A percentile compares a stretch with the other conserved stretches of the same genome.
Conservation (phyloP, 2,329 filamentous ascomycete genomes). For the Diaporthe vexans region DNA sequence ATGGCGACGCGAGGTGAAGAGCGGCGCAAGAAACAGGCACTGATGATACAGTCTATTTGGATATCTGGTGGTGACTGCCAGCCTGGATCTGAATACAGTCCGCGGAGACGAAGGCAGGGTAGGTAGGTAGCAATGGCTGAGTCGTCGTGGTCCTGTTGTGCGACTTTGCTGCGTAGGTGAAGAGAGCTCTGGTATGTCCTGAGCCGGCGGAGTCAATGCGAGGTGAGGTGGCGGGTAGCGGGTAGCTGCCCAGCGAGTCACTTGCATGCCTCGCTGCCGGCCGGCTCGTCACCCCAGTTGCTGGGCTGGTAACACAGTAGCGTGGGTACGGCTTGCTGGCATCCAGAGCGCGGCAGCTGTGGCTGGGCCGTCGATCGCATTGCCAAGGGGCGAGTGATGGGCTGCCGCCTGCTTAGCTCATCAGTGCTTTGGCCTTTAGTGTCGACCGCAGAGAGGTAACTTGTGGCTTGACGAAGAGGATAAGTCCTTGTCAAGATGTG, state of each 20-base stretch:
- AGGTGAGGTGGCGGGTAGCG: conserved; percentile 25
- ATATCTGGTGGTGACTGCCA: conserved; percentile 11
- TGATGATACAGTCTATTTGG: conserved; percentile 14
- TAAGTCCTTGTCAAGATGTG: background rate
- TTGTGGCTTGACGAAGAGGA: background rate
- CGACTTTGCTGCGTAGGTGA: background rate
- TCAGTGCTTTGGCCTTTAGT: background rate
- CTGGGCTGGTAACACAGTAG: too few species aligned
- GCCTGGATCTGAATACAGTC: background rate
- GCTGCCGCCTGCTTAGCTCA: conserved; percentile 23
- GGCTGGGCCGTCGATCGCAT: conserved; percentile 6
- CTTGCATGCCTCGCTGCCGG: background rate
- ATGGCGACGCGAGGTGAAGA: background rate
- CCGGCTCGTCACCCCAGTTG: background rate
- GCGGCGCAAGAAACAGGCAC: conserved; percentile 1
- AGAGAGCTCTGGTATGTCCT: background rate
- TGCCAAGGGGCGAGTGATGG: background rate
- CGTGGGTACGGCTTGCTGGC: background rate
- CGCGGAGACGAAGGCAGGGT: background rate
- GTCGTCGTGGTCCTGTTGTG: background rate
- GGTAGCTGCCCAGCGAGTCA: conserved; percentile 18
- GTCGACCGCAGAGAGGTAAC: background rate
- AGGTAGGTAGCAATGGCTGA: background rate
- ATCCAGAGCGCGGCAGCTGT: conserved; percentile 8
- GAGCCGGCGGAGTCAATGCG: background rate